Base-by-base conservation (phyloP, 2,329 filamentous ascomycete species). In the Amauroascus niger region DNA sequence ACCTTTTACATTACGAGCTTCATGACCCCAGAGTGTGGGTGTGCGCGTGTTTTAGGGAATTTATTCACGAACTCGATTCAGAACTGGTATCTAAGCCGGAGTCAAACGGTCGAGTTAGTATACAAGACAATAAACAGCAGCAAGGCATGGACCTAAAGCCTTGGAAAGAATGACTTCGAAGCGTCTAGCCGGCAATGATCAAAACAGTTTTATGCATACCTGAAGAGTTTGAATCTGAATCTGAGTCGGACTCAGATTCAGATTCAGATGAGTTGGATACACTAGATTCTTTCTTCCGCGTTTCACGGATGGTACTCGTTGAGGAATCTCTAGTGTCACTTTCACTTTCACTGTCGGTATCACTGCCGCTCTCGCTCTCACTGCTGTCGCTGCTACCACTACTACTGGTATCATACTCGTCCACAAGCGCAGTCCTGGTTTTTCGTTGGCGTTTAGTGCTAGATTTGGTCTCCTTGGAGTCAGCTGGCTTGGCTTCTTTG, bases 341-440 rank as follows among this genome's bases (percentile, higher is more conserved):
- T 22, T 61, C 62, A 41, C 53, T 65, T 11, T 43, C 40, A 16
- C 40, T 43, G 18, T 58, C 53, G 35, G n/a, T n/a, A n/a, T n/a
- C 45, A 9, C 9, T 54, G 14, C 62, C 59, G 41, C 57, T 62
- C 8, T 62, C 59, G 55, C 64, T 65, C 5, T 60, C 63, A 53
- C 63, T 64, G 41, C 54, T 18, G 52, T 47, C 63, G 40, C 60
- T 57, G 37, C 61, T 59, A 28, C 61, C 62, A 43, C 54, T 65
- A 57, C 68, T 71, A 53, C 69, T 72, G 3, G 68, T 71, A 47
- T 39, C 8, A 13, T 71, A 69, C 40, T 73, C 69, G 18, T 74
- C 63, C 41, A 73, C 56, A 37, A 62, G 65, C 14, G 70, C 73
- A 49, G 70, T 64, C 55, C 71, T 73, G 7, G 55, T 55, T 49